These are phyloP conservation scores for Chaetoceros tenuissimus DNA, from an alignment of 108 stramenopile genomes.

Conservation along the genomic window DNA sequence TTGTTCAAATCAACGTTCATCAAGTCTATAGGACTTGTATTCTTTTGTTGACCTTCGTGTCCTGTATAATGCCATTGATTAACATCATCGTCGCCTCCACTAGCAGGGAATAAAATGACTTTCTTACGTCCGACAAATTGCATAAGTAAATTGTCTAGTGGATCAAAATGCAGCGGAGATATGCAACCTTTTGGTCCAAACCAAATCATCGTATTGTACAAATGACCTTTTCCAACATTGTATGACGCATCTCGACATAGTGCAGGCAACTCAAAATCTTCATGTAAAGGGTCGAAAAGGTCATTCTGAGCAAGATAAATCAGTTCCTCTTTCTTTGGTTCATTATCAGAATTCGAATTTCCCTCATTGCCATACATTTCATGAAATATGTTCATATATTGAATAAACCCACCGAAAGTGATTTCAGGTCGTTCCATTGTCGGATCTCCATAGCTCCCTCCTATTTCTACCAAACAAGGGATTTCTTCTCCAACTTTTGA, in stretches of 20 bases:
- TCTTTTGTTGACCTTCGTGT: slow-evolving; percentile 54
- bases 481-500: slow-evolving; percentile 20
- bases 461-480: slow-evolving; percentile 51
- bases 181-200: slow-evolving; percentile 57
- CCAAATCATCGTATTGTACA: slow-evolving; percentile 70
- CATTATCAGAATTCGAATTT: slow-evolving; percentile 8
- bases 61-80: slow-evolving; percentile 42
- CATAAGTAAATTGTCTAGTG: slow-evolving; percentile 70
- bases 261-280: slow-evolving; percentile 45
- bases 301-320: slow-evolving; percentile 81
- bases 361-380: slow-evolving; percentile 28
- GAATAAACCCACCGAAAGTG: slow-evolving; percentile 49
- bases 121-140: slow-evolving; percentile 63
- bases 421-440: slow-evolving; percentile 26
- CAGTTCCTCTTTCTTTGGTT: slow-evolving; percentile 24
- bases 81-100: slow-evolving; percentile 4
- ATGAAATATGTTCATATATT: slow-evolving; percentile 45
- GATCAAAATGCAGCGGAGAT: slow-evolving; percentile 75
- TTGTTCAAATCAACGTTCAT: slow-evolving; percentile 26
- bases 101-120: slow-evolving; percentile 33
- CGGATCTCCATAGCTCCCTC: slow-evolving; percentile 32
- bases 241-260: slow-evolving; percentile 30
- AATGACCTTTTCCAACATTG: slow-evolving; percentile 44
- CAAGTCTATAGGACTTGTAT: slow-evolving; percentile 61
- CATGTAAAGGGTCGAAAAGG: slow-evolving; percentile 24